A percentile compares a stretch with the other conserved stretches of the same genome.
phyloP scores from a whole-genome alignment of 139 green algal species.

The Micromonas commoda region DNA sequence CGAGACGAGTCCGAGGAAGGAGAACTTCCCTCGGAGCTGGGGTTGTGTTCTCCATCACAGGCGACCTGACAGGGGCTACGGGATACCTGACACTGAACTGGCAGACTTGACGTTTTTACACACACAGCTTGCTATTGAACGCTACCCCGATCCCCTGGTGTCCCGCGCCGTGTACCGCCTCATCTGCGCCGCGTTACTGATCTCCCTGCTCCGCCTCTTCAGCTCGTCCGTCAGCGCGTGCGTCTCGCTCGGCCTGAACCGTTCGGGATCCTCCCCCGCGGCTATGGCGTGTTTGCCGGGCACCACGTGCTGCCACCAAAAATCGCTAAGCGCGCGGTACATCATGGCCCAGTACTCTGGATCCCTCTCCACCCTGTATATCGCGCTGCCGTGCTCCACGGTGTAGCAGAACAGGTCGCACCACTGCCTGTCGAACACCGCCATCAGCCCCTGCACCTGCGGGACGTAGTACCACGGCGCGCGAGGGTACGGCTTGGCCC shows the following conservation, averaged over 20 bases:
- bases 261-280: neutral
- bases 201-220: neutral
- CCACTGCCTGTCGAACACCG: constrained; percentile 61
- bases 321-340: constrained; percentile 57
- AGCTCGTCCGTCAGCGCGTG: neutral
- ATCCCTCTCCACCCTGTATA: constrained; percentile 61
- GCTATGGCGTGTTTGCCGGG: constrained; percentile 37
- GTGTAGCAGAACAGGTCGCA: constrained; percentile 60
- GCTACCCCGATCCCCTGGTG: neutral
- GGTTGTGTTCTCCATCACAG: too few species aligned
- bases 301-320: constrained; percentile 62
- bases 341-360: constrained; percentile 56
- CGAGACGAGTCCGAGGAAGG: too few species aligned
- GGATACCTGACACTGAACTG: too few species aligned
- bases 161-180: neutral
- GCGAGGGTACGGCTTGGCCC: constrained; percentile 35
- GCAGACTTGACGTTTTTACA: too few species aligned
- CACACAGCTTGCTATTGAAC: neutral
- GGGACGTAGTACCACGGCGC: constrained; percentile 66
- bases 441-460: constrained; percentile 63
- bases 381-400: constrained; percentile 40
- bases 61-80: too few species aligned
- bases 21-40: too few species aligned
- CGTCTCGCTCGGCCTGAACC: neutral
- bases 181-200: neutral